Base-by-base conservation (phyloP, 2,329 filamentous ascomycete species). In the Ceratocystis cubensis region DNA sequence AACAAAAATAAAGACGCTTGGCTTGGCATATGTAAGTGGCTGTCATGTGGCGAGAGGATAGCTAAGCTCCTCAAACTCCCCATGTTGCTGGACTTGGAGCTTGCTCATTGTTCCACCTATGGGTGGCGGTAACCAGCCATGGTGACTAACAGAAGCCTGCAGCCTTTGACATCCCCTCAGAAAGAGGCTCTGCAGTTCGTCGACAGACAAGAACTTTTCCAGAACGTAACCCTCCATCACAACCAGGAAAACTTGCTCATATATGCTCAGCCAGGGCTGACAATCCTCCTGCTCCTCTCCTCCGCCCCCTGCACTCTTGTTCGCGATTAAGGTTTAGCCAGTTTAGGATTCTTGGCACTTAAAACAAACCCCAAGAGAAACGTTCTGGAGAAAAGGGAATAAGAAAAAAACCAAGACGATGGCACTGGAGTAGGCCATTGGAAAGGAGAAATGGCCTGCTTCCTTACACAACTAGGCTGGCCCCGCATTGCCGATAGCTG, bases 191-290 rank as follows among this genome's bases (percentile, higher is more conserved):
- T 59, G 28, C 53, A 30, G 53, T 8, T 3, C 13, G 25, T 30
- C 37, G 53, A 15, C 13, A 28, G 8, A 15, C 22, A 17, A 30
- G 7, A 6, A 15, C 33, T 25, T 6, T 59, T n/a, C 53, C 25
- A 59, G 53, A 59, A 59, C 28, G 53, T 15, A 37, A 59, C 28
- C 28, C 53, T 59, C 61, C 25, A 22, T 41, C n/a, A 5, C 15
- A 37, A 10, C 41, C 25, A 63, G 6, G 25, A 65, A 41, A 65
- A 65, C 64, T 65, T 65, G 64, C 64, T 65, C 64, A 65, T 59
- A 59, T 48, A 59, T 65, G 64, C 64, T 57, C 64, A 65, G 28
- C 37, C 37, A 41, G 37, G 37, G 37, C 37, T 13, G 37, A 41
- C 37, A 41, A 41, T 41, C 37, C 37, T 41, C 10, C 37, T 41